A percentile compares a stretch with the other conserved stretches of the same genome.
These are phyloP conservation scores for Ulota crispa DNA, from an alignment of 225 moss, liverwort and hornwort genomes.

Conservation along the genomic window DNA sequence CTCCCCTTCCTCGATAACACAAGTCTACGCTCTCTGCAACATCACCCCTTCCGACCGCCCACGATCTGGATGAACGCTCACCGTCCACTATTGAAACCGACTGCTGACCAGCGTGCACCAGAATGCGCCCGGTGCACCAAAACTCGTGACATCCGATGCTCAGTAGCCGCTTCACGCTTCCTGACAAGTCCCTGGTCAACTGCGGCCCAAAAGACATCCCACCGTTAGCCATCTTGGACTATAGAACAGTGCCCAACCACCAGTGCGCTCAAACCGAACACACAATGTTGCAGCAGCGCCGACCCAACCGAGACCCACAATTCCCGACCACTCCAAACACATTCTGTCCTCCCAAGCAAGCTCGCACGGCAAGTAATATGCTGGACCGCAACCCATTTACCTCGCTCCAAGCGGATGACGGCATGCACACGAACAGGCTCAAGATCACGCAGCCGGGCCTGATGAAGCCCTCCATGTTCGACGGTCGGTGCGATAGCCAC, in stretches of 20 bases:
- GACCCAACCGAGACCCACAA: background rate
- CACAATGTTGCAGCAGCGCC: background rate
- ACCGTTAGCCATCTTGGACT: background rate
- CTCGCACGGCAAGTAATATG: background rate
- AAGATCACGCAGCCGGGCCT: constrained; percentile 89
- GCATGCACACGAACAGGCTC: constrained; percentile 76
- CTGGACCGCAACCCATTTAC: constrained; percentile 6
- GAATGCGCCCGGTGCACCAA: constrained; percentile 81
- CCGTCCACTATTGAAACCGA: constrained; percentile 70
- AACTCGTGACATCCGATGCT: constrained; percentile 42
- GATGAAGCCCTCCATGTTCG: constrained; percentile 92
- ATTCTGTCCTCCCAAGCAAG: background rate
- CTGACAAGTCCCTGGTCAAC: constrained; percentile 59
- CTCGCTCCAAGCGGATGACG: constrained; percentile 60
- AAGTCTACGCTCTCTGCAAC: background rate
- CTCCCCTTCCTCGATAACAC: background rate
- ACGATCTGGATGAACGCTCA: constrained; percentile 12
- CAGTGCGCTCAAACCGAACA: background rate
- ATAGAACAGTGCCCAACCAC: fast-evolving
- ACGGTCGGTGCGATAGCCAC: constrained; percentile 86
- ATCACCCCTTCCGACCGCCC: background rate
- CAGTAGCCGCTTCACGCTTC: constrained; percentile 59
- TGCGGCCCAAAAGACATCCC: background rate
- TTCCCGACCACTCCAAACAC: background rate
- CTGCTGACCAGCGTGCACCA: constrained; percentile 74